Conservation (phyloP, 2,329 filamentous ascomycete species). For the Ophiosphaerella herpotricha region DNA sequence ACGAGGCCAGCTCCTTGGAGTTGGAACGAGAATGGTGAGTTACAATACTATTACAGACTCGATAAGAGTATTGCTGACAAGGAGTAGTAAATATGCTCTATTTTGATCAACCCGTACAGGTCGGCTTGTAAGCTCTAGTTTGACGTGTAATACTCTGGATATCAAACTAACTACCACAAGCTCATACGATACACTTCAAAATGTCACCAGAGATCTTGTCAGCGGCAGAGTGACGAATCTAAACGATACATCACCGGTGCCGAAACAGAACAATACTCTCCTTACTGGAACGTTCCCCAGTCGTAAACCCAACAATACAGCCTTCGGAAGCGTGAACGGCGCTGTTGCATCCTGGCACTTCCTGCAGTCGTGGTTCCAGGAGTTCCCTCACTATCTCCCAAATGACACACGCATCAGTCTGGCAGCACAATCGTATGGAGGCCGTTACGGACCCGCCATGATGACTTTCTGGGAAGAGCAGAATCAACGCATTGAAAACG, state of each 20-base stretch:
- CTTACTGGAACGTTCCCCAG: constrained; percentile 22
- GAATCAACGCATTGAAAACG: constrained; percentile 17
- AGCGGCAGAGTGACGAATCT: constrained; percentile 15
- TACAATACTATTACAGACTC: not conserved
- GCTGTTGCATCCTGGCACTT: constrained; percentile 27
- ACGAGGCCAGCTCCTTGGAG: constrained; percentile 17
- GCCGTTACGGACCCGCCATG: constrained; percentile 18
- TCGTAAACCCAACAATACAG: constrained; percentile 20
- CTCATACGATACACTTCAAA: constrained; percentile 49
- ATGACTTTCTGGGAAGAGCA: constrained; percentile 20
- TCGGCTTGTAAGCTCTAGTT: constrained; percentile 52
- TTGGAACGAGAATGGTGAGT: constrained; percentile 37
- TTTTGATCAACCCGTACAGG: constrained; percentile 65
- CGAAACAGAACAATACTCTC: constrained; percentile 21
- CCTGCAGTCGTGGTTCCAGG: constrained; percentile 25
- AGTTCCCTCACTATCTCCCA: constrained; percentile 24
- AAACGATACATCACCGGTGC: constrained; percentile 15
- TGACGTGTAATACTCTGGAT: not conserved
- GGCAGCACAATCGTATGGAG: constrained; percentile 20
- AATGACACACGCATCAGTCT: constrained; percentile 25
- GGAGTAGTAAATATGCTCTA: constrained; percentile 57
- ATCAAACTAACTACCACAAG: constrained; percentile 20
- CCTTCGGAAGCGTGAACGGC: constrained; percentile 22
- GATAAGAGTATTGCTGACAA: not conserved
- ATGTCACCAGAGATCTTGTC: constrained; percentile 21